These are phyloP conservation scores for Hypoxylon sp. DNA, from an alignment of 2,329 filamentous ascomycete species.

Conservation along the genomic window DNA sequence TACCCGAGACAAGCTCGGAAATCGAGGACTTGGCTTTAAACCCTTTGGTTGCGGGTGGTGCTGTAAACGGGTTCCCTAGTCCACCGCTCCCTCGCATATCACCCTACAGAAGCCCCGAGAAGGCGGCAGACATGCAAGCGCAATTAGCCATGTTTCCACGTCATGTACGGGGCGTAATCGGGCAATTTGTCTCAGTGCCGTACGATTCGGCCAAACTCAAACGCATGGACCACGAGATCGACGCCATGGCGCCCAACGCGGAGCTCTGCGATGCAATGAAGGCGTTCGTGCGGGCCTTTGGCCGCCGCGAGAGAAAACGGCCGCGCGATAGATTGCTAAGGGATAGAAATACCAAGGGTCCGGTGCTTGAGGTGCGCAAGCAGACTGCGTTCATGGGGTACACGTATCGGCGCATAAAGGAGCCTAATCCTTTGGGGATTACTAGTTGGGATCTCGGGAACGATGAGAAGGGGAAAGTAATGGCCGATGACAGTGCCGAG, in stretches of 20 bases:
- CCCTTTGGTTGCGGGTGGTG: slow-evolving; percentile 26
- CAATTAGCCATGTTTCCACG: slow-evolving; percentile 59
- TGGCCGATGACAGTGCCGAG: slow-evolving; percentile 26
- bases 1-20: slow-evolving; percentile 50
- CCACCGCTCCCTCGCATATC: slow-evolving; percentile 23
- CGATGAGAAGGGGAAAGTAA: slow-evolving; percentile 12
- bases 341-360: slow-evolving; percentile 75
- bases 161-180: slow-evolving; percentile 61
- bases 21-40: slow-evolving; percentile 47
- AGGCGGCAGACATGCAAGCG: slow-evolving; percentile 51
- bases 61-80: slow-evolving; percentile 17
- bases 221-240: slow-evolving; percentile 65
- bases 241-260: slow-evolving; percentile 57
- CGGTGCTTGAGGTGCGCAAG: slow-evolving; percentile 85
- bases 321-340: slow-evolving; percentile 88
- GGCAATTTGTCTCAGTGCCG: slow-evolving; percentile 62
- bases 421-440: slow-evolving; percentile 3
- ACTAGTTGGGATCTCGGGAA: slow-evolving; percentile 1
- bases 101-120: slow-evolving; percentile 48
- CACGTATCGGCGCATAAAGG: slow-evolving; percentile 75
- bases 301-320: slow-evolving; percentile 79
- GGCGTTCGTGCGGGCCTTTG: slow-evolving; percentile 66
- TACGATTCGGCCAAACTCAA: slow-evolving; percentile 65
- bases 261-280: slow-evolving; percentile 59
- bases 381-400: slow-evolving; percentile 90